phyloP scores from a whole-genome alignment of 1,284 basidiomycete species.

The Cutaneotrichosporon mucoides region DNA sequence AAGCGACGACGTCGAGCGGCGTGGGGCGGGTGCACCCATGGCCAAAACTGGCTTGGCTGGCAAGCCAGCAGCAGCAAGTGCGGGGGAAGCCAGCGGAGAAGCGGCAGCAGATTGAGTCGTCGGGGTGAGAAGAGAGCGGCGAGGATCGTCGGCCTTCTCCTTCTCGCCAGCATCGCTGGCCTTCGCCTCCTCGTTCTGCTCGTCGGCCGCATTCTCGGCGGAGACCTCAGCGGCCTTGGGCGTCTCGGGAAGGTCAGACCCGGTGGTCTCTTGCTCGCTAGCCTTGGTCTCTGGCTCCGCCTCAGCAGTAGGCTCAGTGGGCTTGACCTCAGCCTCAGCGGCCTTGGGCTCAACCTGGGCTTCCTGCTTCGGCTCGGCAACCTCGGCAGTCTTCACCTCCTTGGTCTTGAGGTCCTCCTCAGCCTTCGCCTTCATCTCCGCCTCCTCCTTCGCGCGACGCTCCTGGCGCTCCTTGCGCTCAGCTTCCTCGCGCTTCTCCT shows the following conservation, averaged over 20 bases:
- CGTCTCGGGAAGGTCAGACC: background rate
- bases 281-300: constrained; percentile 44
- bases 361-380: constrained; percentile 47
- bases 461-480: constrained; percentile 43
- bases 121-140: constrained; percentile 31
- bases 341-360: constrained; percentile 9
- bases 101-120: constrained; percentile 27
- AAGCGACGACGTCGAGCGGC: constrained; percentile 60
- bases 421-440: constrained; percentile 34
- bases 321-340: constrained; percentile 31
- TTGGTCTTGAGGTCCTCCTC: constrained; percentile 54
- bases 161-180: constrained; percentile 22
- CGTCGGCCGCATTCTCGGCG: constrained; percentile 24
- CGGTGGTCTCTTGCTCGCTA: too few species aligned
- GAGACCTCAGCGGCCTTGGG: constrained; percentile 48
- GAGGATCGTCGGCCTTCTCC: constrained; percentile 31
- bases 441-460: constrained; percentile 28
- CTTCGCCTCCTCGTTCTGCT: constrained; percentile 32
- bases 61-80: constrained; percentile 43
- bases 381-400: constrained; percentile 49
- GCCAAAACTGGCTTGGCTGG: constrained; percentile 47
- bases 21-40: constrained; percentile 31
- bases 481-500: constrained; percentile 43
- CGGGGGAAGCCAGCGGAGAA: constrained; percentile 41
- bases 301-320: constrained; percentile 45